Conservation (phyloP, 1,284 basidiomycete genomes). For the Cryptococcus sp. region DNA sequence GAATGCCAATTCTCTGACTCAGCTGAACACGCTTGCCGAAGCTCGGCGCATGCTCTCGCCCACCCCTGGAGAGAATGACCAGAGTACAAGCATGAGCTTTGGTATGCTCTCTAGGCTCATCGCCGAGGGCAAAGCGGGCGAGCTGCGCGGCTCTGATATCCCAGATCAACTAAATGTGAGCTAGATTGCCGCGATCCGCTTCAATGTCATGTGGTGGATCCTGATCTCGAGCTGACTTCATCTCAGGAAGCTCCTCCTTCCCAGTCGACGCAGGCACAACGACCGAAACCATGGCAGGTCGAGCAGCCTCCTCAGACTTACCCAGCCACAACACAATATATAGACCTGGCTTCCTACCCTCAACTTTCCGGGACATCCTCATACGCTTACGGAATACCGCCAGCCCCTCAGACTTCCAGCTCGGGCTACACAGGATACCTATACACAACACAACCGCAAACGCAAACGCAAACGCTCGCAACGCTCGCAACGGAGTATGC, state of each 20-base stretch:
- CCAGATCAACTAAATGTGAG: constrained; percentile 38
- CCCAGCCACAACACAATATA: too few species aligned
- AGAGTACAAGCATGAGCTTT: constrained; percentile 29
- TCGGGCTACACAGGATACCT: too few species aligned
- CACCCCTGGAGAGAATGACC: background rate
- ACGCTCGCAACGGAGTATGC: too few species aligned
- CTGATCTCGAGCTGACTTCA: background rate
- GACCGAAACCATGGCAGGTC: constrained; percentile 29
- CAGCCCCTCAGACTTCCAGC: too few species aligned
- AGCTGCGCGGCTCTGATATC: constrained; percentile 33
- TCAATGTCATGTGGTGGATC: too few species aligned
- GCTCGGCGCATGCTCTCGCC: constrained; percentile 28
- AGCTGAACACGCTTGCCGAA: constrained; percentile 25
- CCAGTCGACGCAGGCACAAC: constrained; percentile 10
- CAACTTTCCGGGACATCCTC: too few species aligned
- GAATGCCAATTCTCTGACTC: background rate
- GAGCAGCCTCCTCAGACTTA: too few species aligned
- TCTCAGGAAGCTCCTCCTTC: constrained; percentile 21
- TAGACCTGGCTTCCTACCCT: too few species aligned
- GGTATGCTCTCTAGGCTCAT: constrained; percentile 32
- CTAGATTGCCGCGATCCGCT: background rate
- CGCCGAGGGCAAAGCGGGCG: constrained; percentile 34
- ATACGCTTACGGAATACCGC: too few species aligned
- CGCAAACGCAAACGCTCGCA: too few species aligned
- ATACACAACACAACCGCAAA: too few species aligned